Evolutionary conservation across 192 early-diverging fungal genomes (phyloP), one percentile per base, ranked within the genome.

Genomic region (Kappamyces sp.): DNA sequence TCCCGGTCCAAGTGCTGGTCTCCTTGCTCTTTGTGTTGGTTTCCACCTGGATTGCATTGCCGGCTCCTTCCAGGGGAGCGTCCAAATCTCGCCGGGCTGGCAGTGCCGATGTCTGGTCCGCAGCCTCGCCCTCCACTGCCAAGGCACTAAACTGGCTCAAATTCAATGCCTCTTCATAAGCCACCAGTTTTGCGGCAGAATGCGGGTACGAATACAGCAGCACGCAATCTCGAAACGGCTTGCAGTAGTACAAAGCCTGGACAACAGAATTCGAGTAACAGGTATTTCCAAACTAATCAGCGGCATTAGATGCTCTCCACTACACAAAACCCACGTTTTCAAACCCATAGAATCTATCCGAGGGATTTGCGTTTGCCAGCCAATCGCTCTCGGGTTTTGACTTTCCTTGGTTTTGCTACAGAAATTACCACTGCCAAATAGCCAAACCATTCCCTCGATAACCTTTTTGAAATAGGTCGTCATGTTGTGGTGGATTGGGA

Each of bases 221-320:
- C 14, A 96, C 86, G 62, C 89, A 93, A 68, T 96, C 88, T 54
- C 96, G 87, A 63, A 99, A 99, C 0, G 93, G 88, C 46, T 82
- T 79, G 68, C 94, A 94, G 64, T 88, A 93, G 71, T 97, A 99
- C 52, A 99, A 78, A 12, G 91, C 89, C 75, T 99, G 94, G 2
- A 99, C 70, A 7, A 99, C 87, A 3, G 93, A 96, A 72, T 95
- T 99, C 62, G 88, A 87, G 65, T 98, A 98, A 66, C 87, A 91
- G n/a, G 87, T 91, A 67, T 91, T 91, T 47, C 88, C 88, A 83
- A 87, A 89, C 87, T 89, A 29, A 39, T 37, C 31, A 35, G 47
- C 39, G 7, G 49, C 5, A 38, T 22, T 39, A 6, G 6, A 47
- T 14, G 5, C 3, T 2, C 5, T 29, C 47, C 47, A 30, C 22